Conservation (phyloP, 768 basidiomycete genomes). For the Boletus tylopilopsis region DNA sequence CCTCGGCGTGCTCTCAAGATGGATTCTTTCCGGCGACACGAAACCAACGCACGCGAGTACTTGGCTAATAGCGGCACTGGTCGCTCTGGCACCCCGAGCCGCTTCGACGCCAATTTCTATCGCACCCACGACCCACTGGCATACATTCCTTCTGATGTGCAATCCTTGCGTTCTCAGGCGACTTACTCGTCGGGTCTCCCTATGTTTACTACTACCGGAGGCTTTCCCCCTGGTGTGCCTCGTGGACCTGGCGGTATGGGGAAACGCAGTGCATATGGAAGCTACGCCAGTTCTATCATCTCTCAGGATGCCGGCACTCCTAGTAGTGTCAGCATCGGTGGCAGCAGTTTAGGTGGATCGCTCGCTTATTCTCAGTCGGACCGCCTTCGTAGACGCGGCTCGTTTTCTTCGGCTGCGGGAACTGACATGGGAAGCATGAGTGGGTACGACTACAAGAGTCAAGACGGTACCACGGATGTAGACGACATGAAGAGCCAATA, state of each 20-base stretch:
- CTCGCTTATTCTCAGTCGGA: conserved; percentile 92
- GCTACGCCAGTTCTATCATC: conserved; percentile 89
- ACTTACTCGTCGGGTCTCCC: conserved; percentile 92
- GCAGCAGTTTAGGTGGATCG: conserved; percentile 42
- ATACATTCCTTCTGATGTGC: conserved; percentile 93
- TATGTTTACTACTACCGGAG: conserved; percentile 68
- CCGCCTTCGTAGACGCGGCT: conserved; percentile 71
- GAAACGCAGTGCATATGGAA: conserved; percentile 72
- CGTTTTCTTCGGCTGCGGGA: conserved; percentile 73
- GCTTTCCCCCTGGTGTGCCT: conserved; percentile 64
- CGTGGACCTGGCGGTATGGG: conserved; percentile 55
- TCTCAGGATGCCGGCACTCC: conserved; percentile 84
- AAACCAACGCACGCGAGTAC: conserved; percentile 86
- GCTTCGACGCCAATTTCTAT: conserved; percentile 95
- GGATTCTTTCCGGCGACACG: conserved; percentile 92
- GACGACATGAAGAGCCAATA: conserved; percentile 92
- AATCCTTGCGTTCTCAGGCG: conserved; percentile 94
- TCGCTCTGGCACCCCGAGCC: conserved; percentile 86
- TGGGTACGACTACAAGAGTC: conserved; percentile 82
- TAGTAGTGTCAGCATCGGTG: conserved; percentile 55
- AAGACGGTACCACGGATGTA: conserved; percentile 73
- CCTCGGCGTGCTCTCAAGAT: conserved; percentile 90
- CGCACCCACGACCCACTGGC: conserved; percentile 91
- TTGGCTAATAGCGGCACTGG: conserved; percentile 37
- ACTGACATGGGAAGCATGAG: conserved; percentile 77